phyloP scores from a whole-genome alignment of 495 filamentous ascomycete species.

The Neurospora sp. region DNA sequence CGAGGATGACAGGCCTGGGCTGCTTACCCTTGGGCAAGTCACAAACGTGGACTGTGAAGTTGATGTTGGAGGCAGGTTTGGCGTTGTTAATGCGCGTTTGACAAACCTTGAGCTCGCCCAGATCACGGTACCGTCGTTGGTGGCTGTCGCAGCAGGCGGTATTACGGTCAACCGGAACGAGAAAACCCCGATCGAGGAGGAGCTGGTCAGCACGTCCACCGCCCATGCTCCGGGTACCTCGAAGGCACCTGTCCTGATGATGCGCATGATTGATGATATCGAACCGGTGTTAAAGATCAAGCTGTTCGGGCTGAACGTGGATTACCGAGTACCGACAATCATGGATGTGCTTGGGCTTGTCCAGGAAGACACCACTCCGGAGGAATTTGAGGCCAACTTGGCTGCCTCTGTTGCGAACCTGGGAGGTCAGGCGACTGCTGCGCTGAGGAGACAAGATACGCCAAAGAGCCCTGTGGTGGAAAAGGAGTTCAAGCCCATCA shows the following conservation, averaged over 20 bases:
- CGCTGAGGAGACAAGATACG: conserved; percentile 23
- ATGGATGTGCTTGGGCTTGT: conserved; percentile 65
- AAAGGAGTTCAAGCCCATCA: conserved; percentile 36
- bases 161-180: conserved; percentile 52
- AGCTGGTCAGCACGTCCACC: conserved; percentile 42
- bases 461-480: background rate
- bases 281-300: conserved; percentile 85
- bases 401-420: conserved; percentile 71
- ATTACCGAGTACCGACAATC: conserved; percentile 75
- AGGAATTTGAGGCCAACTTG: conserved; percentile 66
- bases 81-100: conserved; percentile 45
- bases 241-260: conserved; percentile 42
- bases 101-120: conserved; percentile 64
- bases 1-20: conserved; percentile 87
- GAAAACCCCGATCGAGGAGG: conserved; percentile 49
- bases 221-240: conserved; percentile 23
- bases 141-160: conserved; percentile 60
- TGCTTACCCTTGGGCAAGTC: conserved; percentile 64
- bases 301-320: conserved; percentile 65
- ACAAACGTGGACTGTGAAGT: conserved; percentile 48
- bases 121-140: conserved; percentile 71
- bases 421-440: conserved; percentile 46
- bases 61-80: conserved; percentile 54
- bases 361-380: conserved; percentile 50
- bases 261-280: conserved; percentile 85